A percentile compares a stretch with the other conserved stretches of the same genome.
Conservation (phyloP, 768 basidiomycete species). For the Mycena crocata region DNA sequence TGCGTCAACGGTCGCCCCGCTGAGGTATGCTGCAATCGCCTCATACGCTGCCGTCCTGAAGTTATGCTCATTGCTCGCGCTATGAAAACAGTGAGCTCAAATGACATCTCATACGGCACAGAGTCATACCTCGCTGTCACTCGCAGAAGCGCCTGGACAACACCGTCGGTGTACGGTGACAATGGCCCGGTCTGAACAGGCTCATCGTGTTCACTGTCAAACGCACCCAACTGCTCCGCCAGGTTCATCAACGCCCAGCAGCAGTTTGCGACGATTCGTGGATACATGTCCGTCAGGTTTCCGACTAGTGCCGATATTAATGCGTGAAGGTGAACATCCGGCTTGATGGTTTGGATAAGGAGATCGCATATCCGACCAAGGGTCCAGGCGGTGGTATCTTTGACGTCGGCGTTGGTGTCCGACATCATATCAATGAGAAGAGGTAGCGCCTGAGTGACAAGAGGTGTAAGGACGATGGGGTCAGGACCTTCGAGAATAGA, state of each 20-base stretch:
- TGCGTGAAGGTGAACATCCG: conserved; percentile 87
- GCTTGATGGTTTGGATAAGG: conserved; percentile 86
- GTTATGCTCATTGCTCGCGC: conserved; percentile 89
- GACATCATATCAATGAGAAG: conserved; percentile 96
- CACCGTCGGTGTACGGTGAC: conserved; percentile 89
- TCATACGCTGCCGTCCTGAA: conserved; percentile 97
- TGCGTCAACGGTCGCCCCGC: conserved; percentile 82
- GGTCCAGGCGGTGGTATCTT: conserved; percentile 98
- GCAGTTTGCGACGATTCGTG: conserved; percentile 91
- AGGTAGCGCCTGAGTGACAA: conserved; percentile 94
- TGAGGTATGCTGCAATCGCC: conserved; percentile 89
- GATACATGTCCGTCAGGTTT: conserved; percentile 78
- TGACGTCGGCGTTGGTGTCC: conserved; percentile 86
- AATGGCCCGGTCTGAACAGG: conserved; percentile 70
- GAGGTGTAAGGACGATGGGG: conserved; percentile 84
- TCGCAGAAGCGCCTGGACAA: conserved; percentile 84
- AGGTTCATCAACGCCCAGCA: conserved; percentile 98
- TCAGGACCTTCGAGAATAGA: conserved; percentile 98
- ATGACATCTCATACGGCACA: conserved; percentile 1
- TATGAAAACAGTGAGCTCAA: conserved; percentile 43
- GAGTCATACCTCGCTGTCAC: conserved; percentile 83
- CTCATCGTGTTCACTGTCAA: conserved; percentile 72
- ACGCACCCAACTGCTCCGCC: conserved; percentile 84
- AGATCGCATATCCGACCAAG: conserved; percentile 95
- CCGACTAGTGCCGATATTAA: conserved; percentile 86